Conservation (phyloP, 2,329 filamentous ascomycete species). For the Fusarium liriodendri region DNA sequence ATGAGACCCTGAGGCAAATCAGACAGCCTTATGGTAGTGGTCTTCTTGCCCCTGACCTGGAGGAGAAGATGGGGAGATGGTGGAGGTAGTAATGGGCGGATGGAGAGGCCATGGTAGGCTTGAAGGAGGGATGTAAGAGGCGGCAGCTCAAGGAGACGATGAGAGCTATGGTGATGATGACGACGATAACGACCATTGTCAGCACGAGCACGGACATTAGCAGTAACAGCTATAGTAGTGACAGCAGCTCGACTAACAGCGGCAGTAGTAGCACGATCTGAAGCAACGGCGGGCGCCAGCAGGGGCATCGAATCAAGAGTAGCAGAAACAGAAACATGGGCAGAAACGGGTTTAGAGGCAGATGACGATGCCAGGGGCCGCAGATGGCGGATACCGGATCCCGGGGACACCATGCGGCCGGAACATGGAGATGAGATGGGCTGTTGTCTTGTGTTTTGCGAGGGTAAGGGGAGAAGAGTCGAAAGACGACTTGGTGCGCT, state of each 20-base stretch:
- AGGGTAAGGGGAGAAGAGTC: neutral
- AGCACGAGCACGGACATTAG: neutral
- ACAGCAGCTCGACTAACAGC: neutral
- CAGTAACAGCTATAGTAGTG: neutral
- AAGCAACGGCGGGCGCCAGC: slow-evolving; percentile 6
- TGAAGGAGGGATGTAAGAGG: neutral
- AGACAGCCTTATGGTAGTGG: slow-evolving; percentile 64
- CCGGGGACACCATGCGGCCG: slow-evolving; percentile 41
- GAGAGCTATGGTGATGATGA: slow-evolving; percentile 8
- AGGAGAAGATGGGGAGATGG: slow-evolving; percentile 32
- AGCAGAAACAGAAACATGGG: slow-evolving; percentile 11
- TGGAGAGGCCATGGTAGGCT: slow-evolving; percentile 17
- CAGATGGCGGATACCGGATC: slow-evolving; percentile 41
- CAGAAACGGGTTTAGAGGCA: slow-evolving; percentile 23
- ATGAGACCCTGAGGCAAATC: slow-evolving; percentile 68
- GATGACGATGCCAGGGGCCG: slow-evolving; percentile 38
- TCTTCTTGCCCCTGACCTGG: slow-evolving; percentile 63
- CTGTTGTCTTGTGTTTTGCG: slow-evolving; percentile 19
- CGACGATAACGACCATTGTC: neutral
- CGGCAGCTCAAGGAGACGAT: slow-evolving; percentile 1
- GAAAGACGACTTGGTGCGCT: neutral
- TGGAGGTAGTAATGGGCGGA: slow-evolving; percentile 36
- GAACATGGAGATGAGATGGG: slow-evolving; percentile 44
- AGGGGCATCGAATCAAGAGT: slow-evolving; percentile 14
- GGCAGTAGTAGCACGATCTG: slow-evolving; percentile 4